Conservation (phyloP, 768 basidiomycete species). For the Paxillus involutus region DNA sequence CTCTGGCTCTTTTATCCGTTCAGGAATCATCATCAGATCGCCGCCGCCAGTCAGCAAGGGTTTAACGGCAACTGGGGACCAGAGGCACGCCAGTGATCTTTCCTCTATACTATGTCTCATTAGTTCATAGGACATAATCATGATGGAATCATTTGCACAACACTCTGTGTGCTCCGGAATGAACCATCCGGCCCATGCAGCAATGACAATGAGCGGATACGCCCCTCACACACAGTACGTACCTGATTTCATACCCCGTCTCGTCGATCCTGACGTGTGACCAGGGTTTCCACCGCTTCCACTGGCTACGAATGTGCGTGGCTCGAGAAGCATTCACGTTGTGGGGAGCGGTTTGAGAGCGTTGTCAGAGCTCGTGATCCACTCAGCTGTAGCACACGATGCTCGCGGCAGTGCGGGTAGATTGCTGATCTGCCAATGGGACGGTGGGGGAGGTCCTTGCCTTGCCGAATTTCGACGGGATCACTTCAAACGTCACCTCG, state of each 20-base stretch:
- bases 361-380: neutral
- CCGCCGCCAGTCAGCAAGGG: neutral
- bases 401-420: neutral
- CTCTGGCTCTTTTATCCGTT: too few relatives aligned
- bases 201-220: neutral
- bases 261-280: neutral
- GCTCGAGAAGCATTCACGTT: neutral
- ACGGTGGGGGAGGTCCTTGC: neutral
- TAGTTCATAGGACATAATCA: conserved; percentile 1
- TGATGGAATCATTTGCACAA: neutral
- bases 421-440: conserved; percentile 6
- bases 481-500: conserved; percentile 6
- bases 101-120: neutral
- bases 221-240: neutral
- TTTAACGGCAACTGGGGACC: conserved; percentile 5
- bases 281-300: neutral
- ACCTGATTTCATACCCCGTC: neutral
- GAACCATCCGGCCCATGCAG: too few relatives aligned
- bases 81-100: neutral
- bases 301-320: neutral
- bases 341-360: neutral
- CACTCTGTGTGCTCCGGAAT: too few relatives aligned
- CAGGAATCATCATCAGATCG: too few relatives aligned
- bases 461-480: conserved; percentile 1
- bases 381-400: neutral